Evolutionary conservation across 352 stramenopile genomes (phyloP), one percentile per base, ranked within the genome.

Genomic region (Phytopythium cucurbitacearum): DNA sequence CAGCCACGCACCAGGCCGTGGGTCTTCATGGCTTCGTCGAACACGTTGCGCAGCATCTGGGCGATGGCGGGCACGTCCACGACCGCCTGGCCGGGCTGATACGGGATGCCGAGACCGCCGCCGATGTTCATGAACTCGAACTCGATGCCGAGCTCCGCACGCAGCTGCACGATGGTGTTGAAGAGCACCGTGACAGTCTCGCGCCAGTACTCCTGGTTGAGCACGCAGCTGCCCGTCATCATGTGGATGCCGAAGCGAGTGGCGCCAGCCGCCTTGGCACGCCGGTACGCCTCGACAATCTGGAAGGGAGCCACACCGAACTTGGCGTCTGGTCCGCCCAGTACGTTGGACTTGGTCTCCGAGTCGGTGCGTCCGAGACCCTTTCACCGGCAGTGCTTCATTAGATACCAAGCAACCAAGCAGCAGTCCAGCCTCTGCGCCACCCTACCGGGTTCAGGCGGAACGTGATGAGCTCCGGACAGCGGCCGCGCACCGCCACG

Each of bases 121-220:
- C 87, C 87, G 48, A 96, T 91, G 74, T 96, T 96, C 77, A 95
- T 89, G 62, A 95, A 95, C 67, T 96, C 87, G 36, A 95, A 96
- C 59, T 89, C 81, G 48, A 96, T 96, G 49, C 59, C 76, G 13
- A 95, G 77, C 64, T 92, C 77, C 49, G 80, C 76, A 53, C 84
- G 76, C 21, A 95, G 66, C 65, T 75, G 60, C 52, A 87, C 67
- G 40, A 95, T 90, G 46, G 83, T 93, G 48, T 89, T 65, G 53
- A 95, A 88, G 40, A 96, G 75, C 48, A 89, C 70, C 39, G 79
- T 80, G 37, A 96, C 82, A 1, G 86, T 96, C 50, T 96, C 84
- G 46, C 82, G 86, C 86, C 86, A 96, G 71, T 96, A 96, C 10
- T 78, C 73, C 58, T 95, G 81, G 59, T 92, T 85, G 66, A 96